Conservation (phyloP, 371 early-diverging fungal genomes). For the Haplosporangium sp. region DNA sequence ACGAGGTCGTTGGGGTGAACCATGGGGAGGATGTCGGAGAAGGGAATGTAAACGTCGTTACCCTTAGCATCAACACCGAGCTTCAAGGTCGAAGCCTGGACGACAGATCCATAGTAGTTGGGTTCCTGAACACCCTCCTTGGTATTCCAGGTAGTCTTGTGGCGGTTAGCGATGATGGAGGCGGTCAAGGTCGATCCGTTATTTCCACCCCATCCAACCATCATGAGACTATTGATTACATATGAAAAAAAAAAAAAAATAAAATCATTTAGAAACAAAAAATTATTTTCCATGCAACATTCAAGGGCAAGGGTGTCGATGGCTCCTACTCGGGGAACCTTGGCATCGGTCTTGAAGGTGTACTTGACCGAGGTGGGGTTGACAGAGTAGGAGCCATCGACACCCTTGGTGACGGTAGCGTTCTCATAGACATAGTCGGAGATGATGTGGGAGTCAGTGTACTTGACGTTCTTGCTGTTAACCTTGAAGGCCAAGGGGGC, state of each 20-base stretch:
- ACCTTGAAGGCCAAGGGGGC: slow-evolving; percentile 81
- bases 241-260: too few species aligned
- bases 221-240: slow-evolving; percentile 91
- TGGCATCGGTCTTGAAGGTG: slow-evolving; percentile 88
- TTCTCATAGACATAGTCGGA: slow-evolving; percentile 91
- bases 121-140: slow-evolving; percentile 90
- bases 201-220: slow-evolving; percentile 99
- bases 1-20: slow-evolving; percentile 96
- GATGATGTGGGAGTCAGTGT: slow-evolving; percentile 84
- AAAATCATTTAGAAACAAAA: not conserved
- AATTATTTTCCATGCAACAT: not conserved
- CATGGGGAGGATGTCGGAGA: slow-evolving; percentile 93
- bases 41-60: slow-evolving; percentile 90
- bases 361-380: slow-evolving; percentile 88
- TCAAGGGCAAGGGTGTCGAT: too few species aligned
- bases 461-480: slow-evolving; percentile 86
- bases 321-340: slow-evolving; percentile 84
- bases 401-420: slow-evolving; percentile 79
- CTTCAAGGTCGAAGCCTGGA: slow-evolving; percentile 94
- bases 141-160: slow-evolving; percentile 89
- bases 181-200: slow-evolving; percentile 98
- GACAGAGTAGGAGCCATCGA: slow-evolving; percentile 77
- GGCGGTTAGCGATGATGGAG: slow-evolving; percentile 92
- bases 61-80: slow-evolving; percentile 87
- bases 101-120: slow-evolving; percentile 97